Evolutionary conservation across 2,329 filamentous ascomycete species (phyloP), one percentile per base, ranked within the genome.

Genomic region (Plectosphaerella sp.): DNA sequence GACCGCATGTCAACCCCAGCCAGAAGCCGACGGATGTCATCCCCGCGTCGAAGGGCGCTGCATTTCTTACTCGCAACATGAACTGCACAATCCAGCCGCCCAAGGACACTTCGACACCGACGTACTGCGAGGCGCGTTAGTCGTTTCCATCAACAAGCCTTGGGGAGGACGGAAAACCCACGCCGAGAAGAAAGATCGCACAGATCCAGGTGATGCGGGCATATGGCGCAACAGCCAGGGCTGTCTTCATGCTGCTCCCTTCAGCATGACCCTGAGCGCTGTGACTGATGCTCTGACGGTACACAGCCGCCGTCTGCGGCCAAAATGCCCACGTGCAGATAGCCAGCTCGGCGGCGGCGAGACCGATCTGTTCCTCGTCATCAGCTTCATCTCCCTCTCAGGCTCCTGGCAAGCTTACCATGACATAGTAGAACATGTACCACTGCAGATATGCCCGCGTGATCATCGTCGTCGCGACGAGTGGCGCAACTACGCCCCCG

Each of bases 21-120:
- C 89, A 94, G 67, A 91, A 93, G 0, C 88, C 89, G 2, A 88
- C 91, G 0, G 86, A 84, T 0, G 84, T 84, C 76, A 93, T 87
- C 10, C 89, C 88, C 24, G 83, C 84, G 0, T 82, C 80, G 58
- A 92, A 91, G 0, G 81, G 70, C 4, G 72, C 77, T 1, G 83
- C 88, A n/a, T 84, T 67, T 6, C 90, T 80, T 6, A 91, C 84
- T 35, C 83, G 78, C 24, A 90, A 84, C 88, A 94, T 93, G 66
- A 94, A 93, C 5, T 85, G 84, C 49, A 91, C 86, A 52, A 94
- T 88, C 90, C 89, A 94, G 5, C 89, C 89, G 18, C 88, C 87
- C 1, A 92, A 76, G 0, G 85, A 84, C 45, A 89, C 86, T 66
- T 94, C 89, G 1, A 84, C 75, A 8, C 90, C 89, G 1, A 92